Percentiles rank a stretch among this genome's conserved stretches.
phyloP scores from a whole-genome alignment of 306 rosid genomes.

The Dalbergia cochinchinensis region DNA sequence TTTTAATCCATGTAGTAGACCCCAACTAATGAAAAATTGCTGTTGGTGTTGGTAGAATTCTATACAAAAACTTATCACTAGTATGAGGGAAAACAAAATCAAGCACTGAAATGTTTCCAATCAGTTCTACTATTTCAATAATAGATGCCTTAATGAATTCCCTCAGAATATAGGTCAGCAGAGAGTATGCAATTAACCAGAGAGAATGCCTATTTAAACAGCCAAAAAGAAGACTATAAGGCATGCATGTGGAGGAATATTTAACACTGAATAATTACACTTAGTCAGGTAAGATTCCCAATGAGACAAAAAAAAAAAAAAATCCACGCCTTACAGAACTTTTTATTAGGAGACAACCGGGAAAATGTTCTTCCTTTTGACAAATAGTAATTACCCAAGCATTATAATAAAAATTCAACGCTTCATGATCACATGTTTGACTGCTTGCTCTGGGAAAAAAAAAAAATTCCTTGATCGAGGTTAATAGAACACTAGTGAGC shows the following conservation, averaged over 20 bases:
- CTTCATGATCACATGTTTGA: not conserved
- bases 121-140: not conserved
- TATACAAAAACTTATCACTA: not conserved
- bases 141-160: not conserved
- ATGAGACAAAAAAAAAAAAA: constrained; percentile 23
- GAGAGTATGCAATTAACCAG: not conserved
- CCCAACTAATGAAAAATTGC: not conserved
- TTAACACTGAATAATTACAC: constrained; percentile 18
- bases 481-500: no score
- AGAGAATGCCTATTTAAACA: not conserved
- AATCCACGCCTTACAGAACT: not conserved
- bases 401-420: constrained; percentile 31
- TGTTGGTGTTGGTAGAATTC: not conserved
- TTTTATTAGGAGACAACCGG: constrained; percentile 18
- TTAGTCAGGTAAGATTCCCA: constrained; percentile 21
- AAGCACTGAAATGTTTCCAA: constrained; percentile 26
- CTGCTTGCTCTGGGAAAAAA: no score
- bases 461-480: not conserved
- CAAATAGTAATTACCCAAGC: constrained; percentile 25
- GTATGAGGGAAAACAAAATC: not conserved
- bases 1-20: not conserved
- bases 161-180: not conserved
- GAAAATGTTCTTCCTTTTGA: not conserved
- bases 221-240: not conserved
- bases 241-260: not conserved